Conservation (phyloP, 2,329 filamentous ascomycete genomes). For the Pestalotiopsis fici region DNA sequence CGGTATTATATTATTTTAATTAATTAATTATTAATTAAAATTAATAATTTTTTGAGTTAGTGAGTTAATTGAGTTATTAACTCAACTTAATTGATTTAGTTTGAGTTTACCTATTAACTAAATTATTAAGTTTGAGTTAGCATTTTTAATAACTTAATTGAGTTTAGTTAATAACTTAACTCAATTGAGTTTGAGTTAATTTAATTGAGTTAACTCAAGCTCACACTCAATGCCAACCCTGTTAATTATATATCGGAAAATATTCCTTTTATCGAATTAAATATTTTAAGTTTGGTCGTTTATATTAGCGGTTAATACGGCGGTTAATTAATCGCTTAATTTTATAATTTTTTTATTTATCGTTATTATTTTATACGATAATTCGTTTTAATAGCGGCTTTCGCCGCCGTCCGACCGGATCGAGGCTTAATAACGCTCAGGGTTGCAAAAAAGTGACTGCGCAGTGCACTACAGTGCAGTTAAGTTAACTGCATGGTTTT, state of each 20-base stretch:
- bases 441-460: too few relatives aligned
- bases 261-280: background rate
- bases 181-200: too few relatives aligned
- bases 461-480: too few relatives aligned
- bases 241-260: background rate
- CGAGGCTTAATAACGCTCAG: rapidly evolving
- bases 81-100: too few relatives aligned
- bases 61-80: too few relatives aligned
- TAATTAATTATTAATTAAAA: background rate
- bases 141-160: background rate
- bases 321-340: background rate
- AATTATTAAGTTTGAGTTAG: background rate
- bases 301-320: background rate
- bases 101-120: too few relatives aligned
- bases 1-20: background rate
- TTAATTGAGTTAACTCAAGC: too few relatives aligned
- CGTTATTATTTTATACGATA: background rate
- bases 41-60: background rate
- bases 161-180: background rate
- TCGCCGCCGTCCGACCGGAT: background rate
- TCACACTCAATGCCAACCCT: too few relatives aligned
- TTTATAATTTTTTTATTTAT: background rate
- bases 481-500: too few relatives aligned
- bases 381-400: background rate
- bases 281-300: background rate